Percentiles rank a stretch among this genome's conserved stretches.
phyloP scores from a whole-genome alignment of 176 grass and related monocot genomes.

The Eremochloa ophiuroides region DNA sequence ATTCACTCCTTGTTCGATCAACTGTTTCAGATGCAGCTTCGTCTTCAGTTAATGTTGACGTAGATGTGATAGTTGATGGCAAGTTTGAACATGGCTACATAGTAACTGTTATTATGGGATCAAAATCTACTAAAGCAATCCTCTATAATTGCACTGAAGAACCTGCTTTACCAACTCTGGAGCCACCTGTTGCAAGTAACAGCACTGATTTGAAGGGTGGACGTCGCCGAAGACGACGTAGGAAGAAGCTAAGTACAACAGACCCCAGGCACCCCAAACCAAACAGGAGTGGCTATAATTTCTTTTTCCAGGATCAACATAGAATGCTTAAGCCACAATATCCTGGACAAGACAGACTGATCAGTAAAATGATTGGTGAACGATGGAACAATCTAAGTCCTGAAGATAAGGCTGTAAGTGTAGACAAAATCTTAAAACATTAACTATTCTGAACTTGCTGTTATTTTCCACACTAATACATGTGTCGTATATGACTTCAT shows the following conservation, averaged over 20 bases:
- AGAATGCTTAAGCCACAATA: slow-evolving; percentile 67
- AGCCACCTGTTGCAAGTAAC: slow-evolving; percentile 31
- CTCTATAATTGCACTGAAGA: slow-evolving; percentile 70
- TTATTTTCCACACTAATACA: slow-evolving; percentile 1
- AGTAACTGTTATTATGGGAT: slow-evolving; percentile 70
- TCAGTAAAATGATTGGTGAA: slow-evolving; percentile 88
- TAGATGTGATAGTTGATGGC: slow-evolving; percentile 77
- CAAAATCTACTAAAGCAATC: slow-evolving; percentile 66
- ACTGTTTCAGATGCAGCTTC: slow-evolving; percentile 36
- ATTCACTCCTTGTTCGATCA: slow-evolving; percentile 28
- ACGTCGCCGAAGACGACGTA: slow-evolving; percentile 40
- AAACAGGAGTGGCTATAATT: slow-evolving; percentile 93
- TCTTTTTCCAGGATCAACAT: slow-evolving; percentile 94
- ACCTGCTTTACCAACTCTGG: slow-evolving; percentile 9
- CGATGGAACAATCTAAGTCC: slow-evolving; percentile 69
- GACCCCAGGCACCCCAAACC: slow-evolving; percentile 90
- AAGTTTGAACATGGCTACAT: slow-evolving; percentile 96
- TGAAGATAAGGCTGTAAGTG: slow-evolving; percentile 88
- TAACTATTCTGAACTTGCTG: not conserved
- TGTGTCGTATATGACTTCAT: not conserved
- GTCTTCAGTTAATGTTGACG: slow-evolving; percentile 33
- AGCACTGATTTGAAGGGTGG: slow-evolving; percentile 29
- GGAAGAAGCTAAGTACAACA: slow-evolving; percentile 68
- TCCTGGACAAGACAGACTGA: slow-evolving; percentile 73
- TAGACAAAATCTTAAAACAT: slow-evolving; percentile 1